phyloP scores from a whole-genome alignment of 2,329 filamentous ascomycete species.

The Sordariomycetes sp. region DNA sequence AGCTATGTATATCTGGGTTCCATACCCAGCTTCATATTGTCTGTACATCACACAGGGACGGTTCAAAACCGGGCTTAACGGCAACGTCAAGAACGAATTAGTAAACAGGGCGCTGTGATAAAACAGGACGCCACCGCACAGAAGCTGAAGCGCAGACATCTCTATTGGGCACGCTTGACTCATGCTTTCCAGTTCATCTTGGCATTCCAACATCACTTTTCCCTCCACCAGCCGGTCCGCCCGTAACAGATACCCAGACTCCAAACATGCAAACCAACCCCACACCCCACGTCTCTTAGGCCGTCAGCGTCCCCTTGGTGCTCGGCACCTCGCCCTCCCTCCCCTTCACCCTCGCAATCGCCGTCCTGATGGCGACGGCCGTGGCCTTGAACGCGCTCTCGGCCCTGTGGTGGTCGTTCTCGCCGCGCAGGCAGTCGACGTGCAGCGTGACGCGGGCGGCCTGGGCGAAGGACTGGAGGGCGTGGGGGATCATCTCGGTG shows the following conservation, averaged over 20 bases:
- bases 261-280: not conserved
- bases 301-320: constrained; percentile 81
- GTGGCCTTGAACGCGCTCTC: constrained; percentile 97
- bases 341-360: constrained; percentile 60
- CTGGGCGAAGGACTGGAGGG: constrained; percentile 86
- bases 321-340: constrained; percentile 88
- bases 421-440: constrained; percentile 79
- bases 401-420: constrained; percentile 91
- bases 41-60: not conserved
- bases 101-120: not conserved
- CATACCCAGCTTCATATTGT: not conserved
- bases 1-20: not conserved
- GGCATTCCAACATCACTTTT: not conserved
- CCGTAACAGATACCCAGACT: not conserved
- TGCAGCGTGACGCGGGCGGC: constrained; percentile 85
- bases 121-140: not conserved
- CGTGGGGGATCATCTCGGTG: constrained; percentile 96
- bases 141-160: not conserved
- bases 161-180: not conserved
- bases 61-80: not conserved
- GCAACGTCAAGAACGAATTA: not conserved
- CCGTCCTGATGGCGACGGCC: constrained; percentile 70
- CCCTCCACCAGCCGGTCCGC: not conserved
- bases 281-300: constrained; percentile 13
- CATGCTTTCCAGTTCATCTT: not conserved